Conservation (phyloP, 2,329 filamentous ascomycete species). For the Aspergillus neoniger region DNA sequence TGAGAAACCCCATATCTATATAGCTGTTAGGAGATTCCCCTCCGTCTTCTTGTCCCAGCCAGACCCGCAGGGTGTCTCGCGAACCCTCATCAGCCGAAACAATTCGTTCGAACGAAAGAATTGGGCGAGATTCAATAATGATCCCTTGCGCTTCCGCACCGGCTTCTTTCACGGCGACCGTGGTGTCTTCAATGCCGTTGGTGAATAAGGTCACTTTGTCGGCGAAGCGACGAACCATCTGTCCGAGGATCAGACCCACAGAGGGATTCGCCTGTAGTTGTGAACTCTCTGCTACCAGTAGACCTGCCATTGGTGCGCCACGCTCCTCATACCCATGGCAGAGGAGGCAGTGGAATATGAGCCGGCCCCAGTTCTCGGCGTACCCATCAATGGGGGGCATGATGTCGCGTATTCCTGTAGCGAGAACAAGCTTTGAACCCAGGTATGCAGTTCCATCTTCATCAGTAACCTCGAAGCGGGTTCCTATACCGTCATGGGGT, state of each 20-base stretch:
- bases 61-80: not conserved
- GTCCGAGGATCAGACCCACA: not conserved
- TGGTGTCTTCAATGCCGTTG: slow-evolving; percentile 45
- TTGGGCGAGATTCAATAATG: not conserved
- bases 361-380: slow-evolving; percentile 55
- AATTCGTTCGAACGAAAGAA: slow-evolving; percentile 1
- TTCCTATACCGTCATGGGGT: not conserved
- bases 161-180: slow-evolving; percentile 5
- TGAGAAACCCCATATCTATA: not conserved
- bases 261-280: not conserved
- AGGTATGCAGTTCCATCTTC: slow-evolving; percentile 45
- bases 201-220: slow-evolving; percentile 55
- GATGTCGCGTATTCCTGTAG: slow-evolving; percentile 56
- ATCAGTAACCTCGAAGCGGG: slow-evolving; percentile 45
- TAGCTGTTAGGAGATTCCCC: not conserved
- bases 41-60: not conserved
- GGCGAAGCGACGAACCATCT: slow-evolving; percentile 49
- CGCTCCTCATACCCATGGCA: slow-evolving; percentile 17
- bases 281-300: slow-evolving; percentile 41
- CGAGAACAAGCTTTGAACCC: slow-evolving; percentile 58
- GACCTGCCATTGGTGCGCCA: slow-evolving; percentile 6
- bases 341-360: slow-evolving; percentile 18
- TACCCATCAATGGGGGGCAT: slow-evolving; percentile 57
- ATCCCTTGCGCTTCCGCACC: not conserved
- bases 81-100: not conserved